Evolutionary conservation across 2,329 filamentous ascomycete genomes (phyloP), one percentile per base, ranked within the genome.

Genomic region (Penicillium sp.): DNA sequence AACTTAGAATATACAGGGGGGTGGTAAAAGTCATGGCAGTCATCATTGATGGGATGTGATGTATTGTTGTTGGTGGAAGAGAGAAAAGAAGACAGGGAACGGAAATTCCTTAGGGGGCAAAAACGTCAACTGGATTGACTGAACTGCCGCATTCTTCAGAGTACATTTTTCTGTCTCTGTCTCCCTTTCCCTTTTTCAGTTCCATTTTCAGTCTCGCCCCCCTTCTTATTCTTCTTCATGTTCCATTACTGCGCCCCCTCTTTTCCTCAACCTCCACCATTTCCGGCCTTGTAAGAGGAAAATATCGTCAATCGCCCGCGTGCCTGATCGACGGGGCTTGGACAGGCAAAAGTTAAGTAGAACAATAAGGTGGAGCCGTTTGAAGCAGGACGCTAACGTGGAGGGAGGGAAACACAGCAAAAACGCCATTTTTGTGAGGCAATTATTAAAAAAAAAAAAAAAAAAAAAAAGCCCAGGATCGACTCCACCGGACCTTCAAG

Each of bases 241-340:
- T n/a, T 15, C 17, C 7, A 12, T 33, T 10, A 12, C 12, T 10
- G 30, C 30, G 30, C 30, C 26, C 24, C 13, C 24, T 47, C 24
- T 40, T 30, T 33, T 22, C 33, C 13, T 15, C 35, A 4, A 4
- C 28, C 35, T n/a, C 15, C 51, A 19, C 24, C 5, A 8, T 15
- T 35, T 35, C 5, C 19, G 22, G 12, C 7, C 26, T 40, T 15
- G 17, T n/a, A 17, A 15, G 19, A 26, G 42, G 19, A 17, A 26
- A 47, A 26, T 49, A 47, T 49, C 13, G 19, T 45, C 28, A 54
- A 54, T 28, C 45, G 40, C 51, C 47, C 35, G 19, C 56, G 59
- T 66, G 44, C 56, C 66, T 70, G 66, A 70, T 70, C 68, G 65
- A 68, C 68, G 56, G 58, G 44, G 37, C 44, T 61, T 64, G 68